Evolutionary conservation across 1,284 basidiomycete genomes (phyloP), one percentile per base, ranked within the genome.

Genomic region (Rhodofomes roseus): DNA sequence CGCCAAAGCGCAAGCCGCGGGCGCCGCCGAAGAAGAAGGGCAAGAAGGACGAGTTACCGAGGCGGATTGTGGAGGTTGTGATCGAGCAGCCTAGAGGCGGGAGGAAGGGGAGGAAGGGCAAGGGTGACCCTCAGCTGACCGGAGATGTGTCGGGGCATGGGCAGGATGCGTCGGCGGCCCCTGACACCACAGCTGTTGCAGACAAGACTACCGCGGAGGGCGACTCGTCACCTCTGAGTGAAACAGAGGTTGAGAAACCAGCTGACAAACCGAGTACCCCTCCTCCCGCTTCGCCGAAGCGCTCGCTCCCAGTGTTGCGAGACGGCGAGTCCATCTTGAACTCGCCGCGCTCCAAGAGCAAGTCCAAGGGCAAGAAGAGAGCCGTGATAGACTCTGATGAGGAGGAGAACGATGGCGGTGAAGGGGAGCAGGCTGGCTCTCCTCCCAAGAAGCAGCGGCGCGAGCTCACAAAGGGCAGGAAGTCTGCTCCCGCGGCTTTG

Each of bases 351-450:
- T 20, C 54, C 40, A 68, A 64, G 62, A 61, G 39, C 22, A 67
- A 67, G 51, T 62, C 64, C 34, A 70, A 70, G 46, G 63, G 66
- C 31, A 70, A 70, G 62, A 68, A 67, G 51, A 63, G 67, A 25
- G 64, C 66, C 20, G 48, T 66, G 6, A 55, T 70, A 25, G 61
- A 66, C 22, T 69, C 71, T 4, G 70, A 71, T 39, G 70, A 72
- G 37, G 68, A 67, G 23, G 66, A 68, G 11, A 60, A 63, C 36
- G 58, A 37, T 12, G 59, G 62, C 37, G 60, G 56, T 5, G 62
- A 61, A 4, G 56, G 8, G 22, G 36, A 41, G 23, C n/a, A 58
- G 8, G 37, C 50, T 4, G 56, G 48, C 1, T 60, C 63, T 1
- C 41, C 55, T 16, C 39, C 62, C 25, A 66, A 66, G 60, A 65